Percentiles rank a stretch among this genome's conserved stretches.
These are phyloP conservation scores for maize (Zea mays) DNA, from an alignment of 176 grass and related monocot species.

Conservation along the genomic window Zm-B73-REFERENCE-NAM-5.0 NC_050102.1:181688001-181688500, in stretches of 20 bases:
- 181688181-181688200: conserved; percentile 97
- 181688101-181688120: conserved; percentile 34
- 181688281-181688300: not conserved
- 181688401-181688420: not conserved
- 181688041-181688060: not conserved
- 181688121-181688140: conserved; percentile 99
- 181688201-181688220: conserved; percentile 58
- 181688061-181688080: conserved; percentile 30
- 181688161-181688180: conserved; percentile 84
- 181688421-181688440: not conserved
- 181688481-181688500: conserved; percentile 99
- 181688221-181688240: not conserved
- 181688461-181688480: conserved; percentile 85
- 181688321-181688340: not conserved
- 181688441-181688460: conserved; percentile 22
- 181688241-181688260: too few species aligned
- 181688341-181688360: conserved; percentile 2
- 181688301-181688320: not conserved
- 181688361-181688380: conserved; percentile 2
- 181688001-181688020: conserved; percentile 3
- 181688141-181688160: conserved; percentile 98
- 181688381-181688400: not conserved
- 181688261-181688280: not conserved
- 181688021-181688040: not conserved
- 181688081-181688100: conserved; percentile 24